Conservation (phyloP, 164 flowering plant genomes). For the Vitis cinerea region DNA sequence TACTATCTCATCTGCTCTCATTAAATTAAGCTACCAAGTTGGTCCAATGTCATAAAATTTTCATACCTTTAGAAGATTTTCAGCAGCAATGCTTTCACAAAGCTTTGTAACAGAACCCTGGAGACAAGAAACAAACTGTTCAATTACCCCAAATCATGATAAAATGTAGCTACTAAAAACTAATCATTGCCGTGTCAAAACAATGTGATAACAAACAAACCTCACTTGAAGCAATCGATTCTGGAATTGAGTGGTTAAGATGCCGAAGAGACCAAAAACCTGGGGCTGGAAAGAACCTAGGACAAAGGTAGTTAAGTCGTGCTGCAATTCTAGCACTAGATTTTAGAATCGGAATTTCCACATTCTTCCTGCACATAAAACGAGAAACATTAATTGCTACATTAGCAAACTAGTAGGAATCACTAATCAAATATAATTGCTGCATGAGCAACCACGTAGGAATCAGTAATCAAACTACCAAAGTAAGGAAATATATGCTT, state of each 20-base stretch:
- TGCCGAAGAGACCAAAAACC: constrained; percentile 65
- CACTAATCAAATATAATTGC: not conserved
- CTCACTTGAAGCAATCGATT: constrained; percentile 40
- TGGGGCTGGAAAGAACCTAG: constrained; percentile 87
- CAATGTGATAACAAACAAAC: constrained; percentile 34
- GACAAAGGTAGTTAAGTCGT: constrained; percentile 84
- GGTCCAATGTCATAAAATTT: not conserved
- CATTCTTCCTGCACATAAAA: constrained; percentile 62
- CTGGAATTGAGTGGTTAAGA: constrained; percentile 12
- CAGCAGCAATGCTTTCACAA: constrained; percentile 51
- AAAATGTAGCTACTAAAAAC: not conserved
- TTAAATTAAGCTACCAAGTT: not conserved
- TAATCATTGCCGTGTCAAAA: not conserved
- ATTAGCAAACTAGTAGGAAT: constrained; percentile 1
- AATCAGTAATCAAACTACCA: not conserved
- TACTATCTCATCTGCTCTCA: not conserved
- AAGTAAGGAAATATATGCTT: not conserved
- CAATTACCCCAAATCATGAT: not conserved
- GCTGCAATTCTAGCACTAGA: constrained; percentile 85
- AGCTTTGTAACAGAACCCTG: constrained; percentile 41
- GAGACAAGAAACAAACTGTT: constrained; percentile 20
- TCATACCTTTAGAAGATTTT: constrained; percentile 93
- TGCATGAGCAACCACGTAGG: not conserved
- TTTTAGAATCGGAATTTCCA: constrained; percentile 77
- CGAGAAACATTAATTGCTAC: not conserved